phyloP scores from a whole-genome alignment of 345 rosid genomes.

The rapeseed (Brassica napus) region DNA sequence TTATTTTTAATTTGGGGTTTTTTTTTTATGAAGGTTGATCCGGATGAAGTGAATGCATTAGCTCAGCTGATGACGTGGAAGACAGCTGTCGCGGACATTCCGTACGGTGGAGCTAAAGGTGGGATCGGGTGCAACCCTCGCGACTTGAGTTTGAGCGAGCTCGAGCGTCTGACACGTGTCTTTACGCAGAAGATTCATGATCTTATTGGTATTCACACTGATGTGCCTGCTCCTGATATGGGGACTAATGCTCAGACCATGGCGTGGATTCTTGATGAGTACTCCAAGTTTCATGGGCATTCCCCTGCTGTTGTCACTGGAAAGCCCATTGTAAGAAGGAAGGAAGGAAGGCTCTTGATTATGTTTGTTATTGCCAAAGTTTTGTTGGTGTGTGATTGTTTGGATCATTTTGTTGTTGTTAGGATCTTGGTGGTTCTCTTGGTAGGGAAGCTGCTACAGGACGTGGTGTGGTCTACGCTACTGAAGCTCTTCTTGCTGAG shows the following conservation, averaged over 20 bases:
- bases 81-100: slow-evolving; percentile 92
- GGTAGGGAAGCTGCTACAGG: slow-evolving; percentile 99
- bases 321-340: slow-evolving; percentile 71
- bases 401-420: slow-evolving; percentile 5
- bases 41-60: slow-evolving; percentile 93
- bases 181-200: slow-evolving; percentile 98
- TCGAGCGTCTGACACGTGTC: slow-evolving; percentile 91
- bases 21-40: slow-evolving; percentile 61
- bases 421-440: slow-evolving; percentile 99
- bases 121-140: slow-evolving; percentile 86
- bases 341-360: not conserved
- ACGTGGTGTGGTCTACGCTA: slow-evolving; percentile 84
- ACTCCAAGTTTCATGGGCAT: slow-evolving; percentile 95
- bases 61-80: slow-evolving; percentile 99
- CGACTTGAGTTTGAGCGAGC: slow-evolving; percentile 66
- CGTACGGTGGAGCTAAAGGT: slow-evolving; percentile 97
- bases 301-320: slow-evolving; percentile 96
- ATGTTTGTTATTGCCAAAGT: not conserved
- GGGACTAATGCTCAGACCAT: slow-evolving; percentile 97
- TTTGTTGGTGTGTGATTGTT: not conserved
- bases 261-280: slow-evolving; percentile 98
- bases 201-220: slow-evolving; percentile 82
- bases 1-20: not conserved
- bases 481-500: slow-evolving; percentile 92
- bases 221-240: slow-evolving; percentile 98